Evolutionary conservation across 2,329 filamentous ascomycete species (phyloP).

Genomic region (Fusarium secorum): DNA sequence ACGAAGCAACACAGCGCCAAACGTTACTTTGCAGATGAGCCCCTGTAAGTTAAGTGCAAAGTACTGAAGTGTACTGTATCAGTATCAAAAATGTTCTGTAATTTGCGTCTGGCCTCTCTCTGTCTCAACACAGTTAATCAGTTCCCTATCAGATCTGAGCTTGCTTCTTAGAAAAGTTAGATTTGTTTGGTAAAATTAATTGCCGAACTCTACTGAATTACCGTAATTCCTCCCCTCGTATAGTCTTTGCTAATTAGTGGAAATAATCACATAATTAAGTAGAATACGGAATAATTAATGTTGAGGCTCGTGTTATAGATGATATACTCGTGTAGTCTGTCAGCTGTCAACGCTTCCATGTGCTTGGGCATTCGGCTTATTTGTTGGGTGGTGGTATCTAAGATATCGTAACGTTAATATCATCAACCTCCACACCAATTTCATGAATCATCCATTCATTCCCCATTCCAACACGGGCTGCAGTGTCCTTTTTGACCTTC

Average conservation of each 20-base stretch:
- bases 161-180: not conserved
- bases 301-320: not conserved
- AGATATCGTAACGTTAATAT: constrained; percentile 29
- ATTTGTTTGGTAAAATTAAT: not conserved
- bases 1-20: constrained; percentile 25
- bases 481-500: not conserved
- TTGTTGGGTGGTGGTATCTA: not conserved
- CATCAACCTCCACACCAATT: constrained; percentile 9
- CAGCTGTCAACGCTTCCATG: constrained; percentile 8
- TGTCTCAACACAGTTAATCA: constrained; percentile 11
- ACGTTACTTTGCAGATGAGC: constrained; percentile 30
- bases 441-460: constrained; percentile 34
- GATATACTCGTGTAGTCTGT: not conserved
- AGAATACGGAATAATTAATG: not conserved
- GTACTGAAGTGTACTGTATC: not conserved
- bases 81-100: not conserved
- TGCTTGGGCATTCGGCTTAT: not conserved
- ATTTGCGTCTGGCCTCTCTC: not conserved
- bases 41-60: constrained; percentile 8
- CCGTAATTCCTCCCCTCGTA: not conserved
- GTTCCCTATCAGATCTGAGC: not conserved
- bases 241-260: not conserved
- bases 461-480: not conserved
- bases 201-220: not conserved
- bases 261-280: not conserved